These are phyloP conservation scores for Nemania sp. DNA, from an alignment of 2,329 filamentous ascomycete species.

Conservation along the genomic window DNA sequence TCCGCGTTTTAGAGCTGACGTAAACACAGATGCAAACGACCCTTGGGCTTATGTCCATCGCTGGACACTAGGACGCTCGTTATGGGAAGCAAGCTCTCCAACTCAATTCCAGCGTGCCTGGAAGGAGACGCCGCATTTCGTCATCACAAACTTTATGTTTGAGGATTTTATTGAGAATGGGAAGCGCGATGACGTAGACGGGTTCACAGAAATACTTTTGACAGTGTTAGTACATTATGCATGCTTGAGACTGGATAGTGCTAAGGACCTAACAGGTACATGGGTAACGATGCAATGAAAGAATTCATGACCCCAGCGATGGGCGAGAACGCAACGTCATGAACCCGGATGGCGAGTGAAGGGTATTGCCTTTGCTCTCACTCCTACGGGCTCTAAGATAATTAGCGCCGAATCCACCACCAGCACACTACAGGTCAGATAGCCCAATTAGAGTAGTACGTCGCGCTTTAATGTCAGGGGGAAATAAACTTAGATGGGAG, in stretches of 20 bases:
- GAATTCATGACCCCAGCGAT: slow-evolving; percentile 39
- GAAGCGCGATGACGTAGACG: slow-evolving; percentile 49
- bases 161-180: slow-evolving; percentile 48
- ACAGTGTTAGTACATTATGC: slow-evolving; percentile 40
- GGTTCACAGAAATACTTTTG: slow-evolving; percentile 49
- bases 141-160: slow-evolving; percentile 49
- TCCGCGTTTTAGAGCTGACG: slow-evolving; percentile 25
- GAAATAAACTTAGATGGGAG: too few relatives aligned
- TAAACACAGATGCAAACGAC: slow-evolving; percentile 25
- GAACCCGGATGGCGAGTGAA: neutral
- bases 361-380: neutral
- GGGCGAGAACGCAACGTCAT: neutral
- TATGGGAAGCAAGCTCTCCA: slow-evolving; percentile 50
- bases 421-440: too few relatives aligned
- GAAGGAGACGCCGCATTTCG: slow-evolving; percentile 46
- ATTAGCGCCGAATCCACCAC: neutral
- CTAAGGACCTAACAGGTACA: slow-evolving; percentile 43
- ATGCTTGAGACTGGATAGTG: neutral
- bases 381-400: neutral
- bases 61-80: slow-evolving; percentile 50
- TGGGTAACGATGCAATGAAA: slow-evolving; percentile 46
- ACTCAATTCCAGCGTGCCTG: slow-evolving; percentile 48
- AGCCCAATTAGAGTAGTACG: too few relatives aligned
- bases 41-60: slow-evolving; percentile 49
- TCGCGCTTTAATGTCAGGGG: too few relatives aligned